A percentile compares a stretch with the other conserved stretches of the same genome.
These are phyloP conservation scores for Diplodia corticola DNA, from an alignment of 2,329 filamentous ascomycete species.

Conservation along the genomic window DNA sequence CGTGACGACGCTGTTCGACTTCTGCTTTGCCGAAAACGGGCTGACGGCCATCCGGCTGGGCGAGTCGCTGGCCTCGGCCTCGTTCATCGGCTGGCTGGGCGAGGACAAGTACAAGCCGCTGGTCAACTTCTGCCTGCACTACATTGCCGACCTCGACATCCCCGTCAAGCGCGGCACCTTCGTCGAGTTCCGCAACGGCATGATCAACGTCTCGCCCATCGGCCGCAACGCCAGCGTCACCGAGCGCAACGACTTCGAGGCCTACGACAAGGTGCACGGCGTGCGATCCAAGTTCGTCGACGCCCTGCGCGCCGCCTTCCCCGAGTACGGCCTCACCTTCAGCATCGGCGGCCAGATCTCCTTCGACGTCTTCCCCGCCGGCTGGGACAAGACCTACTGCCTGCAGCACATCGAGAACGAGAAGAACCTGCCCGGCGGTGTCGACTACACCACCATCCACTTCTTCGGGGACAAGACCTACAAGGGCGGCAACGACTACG, in stretches of 20 bases:
- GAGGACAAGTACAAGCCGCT: constrained; percentile 82
- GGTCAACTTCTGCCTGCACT: constrained; percentile 73
- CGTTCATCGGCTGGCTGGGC: constrained; percentile 90
- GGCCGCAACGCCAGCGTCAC: constrained; percentile 80
- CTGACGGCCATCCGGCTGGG: constrained; percentile 88
- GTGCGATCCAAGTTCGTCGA: constrained; percentile 76
- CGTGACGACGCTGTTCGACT: constrained; percentile 91
- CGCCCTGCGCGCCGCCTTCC: constrained; percentile 76
- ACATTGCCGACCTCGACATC: constrained; percentile 80
- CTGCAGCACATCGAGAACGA: constrained; percentile 83
- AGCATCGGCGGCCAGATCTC: constrained; percentile 97
- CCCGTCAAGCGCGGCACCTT: constrained; percentile 83
- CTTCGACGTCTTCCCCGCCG: constrained; percentile 94
- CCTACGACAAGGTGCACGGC: constrained; percentile 75
- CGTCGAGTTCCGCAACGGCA: constrained; percentile 86
- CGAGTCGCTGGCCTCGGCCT: constrained; percentile 70
- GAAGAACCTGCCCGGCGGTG: constrained; percentile 62
- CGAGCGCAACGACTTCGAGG: constrained; percentile 81
- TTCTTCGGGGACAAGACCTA: constrained; percentile 98
- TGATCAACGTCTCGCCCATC: constrained; percentile 83
- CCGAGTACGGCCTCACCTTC: constrained; percentile 83
- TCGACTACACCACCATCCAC: constrained; percentile 84
- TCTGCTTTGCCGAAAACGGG: constrained; percentile 96
- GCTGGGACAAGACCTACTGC: constrained; percentile 99
- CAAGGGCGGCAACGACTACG: constrained; percentile 89